Conservation (phyloP, 805 yeast species). For the Cyberlindnera mycetangii region DNA sequence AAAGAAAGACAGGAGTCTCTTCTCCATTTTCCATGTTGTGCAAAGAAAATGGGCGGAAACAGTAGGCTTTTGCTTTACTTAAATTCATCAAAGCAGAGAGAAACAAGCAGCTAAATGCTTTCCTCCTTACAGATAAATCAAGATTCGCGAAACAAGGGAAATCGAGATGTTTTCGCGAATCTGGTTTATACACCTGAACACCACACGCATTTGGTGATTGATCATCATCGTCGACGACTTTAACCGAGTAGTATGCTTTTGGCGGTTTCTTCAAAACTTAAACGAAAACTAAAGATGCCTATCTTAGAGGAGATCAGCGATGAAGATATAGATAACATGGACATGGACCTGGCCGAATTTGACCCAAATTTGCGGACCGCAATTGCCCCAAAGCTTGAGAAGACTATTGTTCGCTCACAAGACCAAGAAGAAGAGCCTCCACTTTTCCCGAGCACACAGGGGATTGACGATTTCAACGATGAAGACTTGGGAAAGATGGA, state of each 20-base stretch:
- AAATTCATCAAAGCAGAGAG: neutral
- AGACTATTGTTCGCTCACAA: constrained; percentile 59
- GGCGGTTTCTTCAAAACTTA: too few relatives aligned
- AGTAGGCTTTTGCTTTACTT: neutral
- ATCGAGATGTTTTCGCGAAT: too few relatives aligned
- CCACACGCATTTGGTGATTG: too few relatives aligned
- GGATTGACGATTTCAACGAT: constrained; percentile 17
- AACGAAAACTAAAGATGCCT: constrained; percentile 57
- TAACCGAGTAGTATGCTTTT: too few relatives aligned
- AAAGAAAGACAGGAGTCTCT: neutral
- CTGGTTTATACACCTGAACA: too few relatives aligned
- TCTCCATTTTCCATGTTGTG: neutral
- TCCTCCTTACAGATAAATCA: too few relatives aligned
- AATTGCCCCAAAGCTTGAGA: constrained; percentile 64
- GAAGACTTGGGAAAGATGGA: neutral
- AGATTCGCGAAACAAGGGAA: too few relatives aligned
- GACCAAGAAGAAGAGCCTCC: constrained; percentile 33
- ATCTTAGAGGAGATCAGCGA: constrained; percentile 69
- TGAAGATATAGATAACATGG: constrained; percentile 87
- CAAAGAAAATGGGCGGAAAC: neutral
- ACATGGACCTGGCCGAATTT: constrained; percentile 89
- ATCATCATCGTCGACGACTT: too few relatives aligned
- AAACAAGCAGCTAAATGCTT: too few relatives aligned
- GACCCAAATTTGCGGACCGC: constrained; percentile 71
- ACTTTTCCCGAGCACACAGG: constrained; percentile 5